Conservation (phyloP, 2,329 filamentous ascomycete species). For the Nectriaceae sp. region DNA sequence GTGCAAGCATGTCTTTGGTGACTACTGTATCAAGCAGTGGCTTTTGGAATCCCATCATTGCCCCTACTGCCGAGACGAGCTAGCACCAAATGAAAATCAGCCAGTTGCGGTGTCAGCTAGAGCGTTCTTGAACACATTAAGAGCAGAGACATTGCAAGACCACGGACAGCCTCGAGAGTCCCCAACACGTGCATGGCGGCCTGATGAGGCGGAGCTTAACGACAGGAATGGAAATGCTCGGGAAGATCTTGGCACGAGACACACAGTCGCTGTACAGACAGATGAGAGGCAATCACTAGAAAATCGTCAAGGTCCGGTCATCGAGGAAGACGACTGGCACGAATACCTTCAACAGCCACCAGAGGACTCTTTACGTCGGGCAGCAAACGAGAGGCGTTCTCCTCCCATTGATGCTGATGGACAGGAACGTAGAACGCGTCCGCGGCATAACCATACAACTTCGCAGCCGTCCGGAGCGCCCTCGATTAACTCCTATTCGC, state of each 20-base stretch:
- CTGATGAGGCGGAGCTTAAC: too few relatives aligned
- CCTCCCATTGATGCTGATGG: constrained; percentile 30
- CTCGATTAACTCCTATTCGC: too few relatives aligned
- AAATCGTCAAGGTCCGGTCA: too few relatives aligned
- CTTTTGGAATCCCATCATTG: constrained; percentile 63
- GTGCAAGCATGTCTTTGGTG: constrained; percentile 66
- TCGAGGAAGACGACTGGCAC: neutral
- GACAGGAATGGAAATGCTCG: too few relatives aligned
- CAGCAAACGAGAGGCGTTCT: constrained; percentile 25
- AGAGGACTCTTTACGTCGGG: neutral
- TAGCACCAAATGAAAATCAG: constrained; percentile 54
- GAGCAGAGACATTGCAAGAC: too few relatives aligned
- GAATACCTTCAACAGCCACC: too few relatives aligned
- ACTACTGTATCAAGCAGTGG: constrained; percentile 67
- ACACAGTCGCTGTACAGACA: too few relatives aligned
- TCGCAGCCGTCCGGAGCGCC: too few relatives aligned
- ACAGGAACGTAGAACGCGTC: constrained; percentile 31
- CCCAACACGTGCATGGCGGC: too few relatives aligned
- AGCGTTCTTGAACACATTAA: neutral
- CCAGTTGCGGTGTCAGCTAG: constrained; percentile 5
- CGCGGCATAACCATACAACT: constrained; percentile 21
- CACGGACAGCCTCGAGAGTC: too few relatives aligned
- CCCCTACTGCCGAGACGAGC: constrained; percentile 64
- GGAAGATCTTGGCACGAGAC: too few relatives aligned
- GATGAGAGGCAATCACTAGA: too few relatives aligned